Evolutionary conservation across 495 filamentous ascomycete genomes (phyloP).

Genomic region (Aspergillus biplanus): DNA sequence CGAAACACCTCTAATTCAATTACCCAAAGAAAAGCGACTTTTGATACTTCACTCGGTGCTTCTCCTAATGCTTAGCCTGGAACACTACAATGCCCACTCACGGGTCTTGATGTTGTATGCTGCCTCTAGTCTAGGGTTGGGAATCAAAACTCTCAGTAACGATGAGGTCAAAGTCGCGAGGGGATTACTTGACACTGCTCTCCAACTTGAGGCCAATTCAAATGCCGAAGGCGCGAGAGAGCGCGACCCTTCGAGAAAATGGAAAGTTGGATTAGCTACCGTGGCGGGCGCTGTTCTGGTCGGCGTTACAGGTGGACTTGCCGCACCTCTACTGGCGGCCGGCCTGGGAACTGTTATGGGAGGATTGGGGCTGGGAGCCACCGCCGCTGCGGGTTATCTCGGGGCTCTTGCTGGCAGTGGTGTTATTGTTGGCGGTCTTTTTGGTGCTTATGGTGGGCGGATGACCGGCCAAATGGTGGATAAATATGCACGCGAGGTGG

Average conservation of each 20-base stretch:
- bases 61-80: slow-evolving; percentile 75
- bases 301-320: slow-evolving; percentile 78
- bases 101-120: slow-evolving; percentile 73
- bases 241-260: slow-evolving; percentile 64
- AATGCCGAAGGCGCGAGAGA: slow-evolving; percentile 71
- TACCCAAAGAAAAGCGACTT: slow-evolving; percentile 45
- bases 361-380: slow-evolving; percentile 76
- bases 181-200: slow-evolving; percentile 71
- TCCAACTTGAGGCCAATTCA: slow-evolving; percentile 69
- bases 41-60: slow-evolving; percentile 66
- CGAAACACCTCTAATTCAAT: slow-evolving; percentile 44
- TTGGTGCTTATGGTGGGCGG: slow-evolving; percentile 85
- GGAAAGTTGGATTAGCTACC: slow-evolving; percentile 83
- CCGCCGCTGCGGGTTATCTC: slow-evolving; percentile 77
- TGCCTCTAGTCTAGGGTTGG: slow-evolving; percentile 67
- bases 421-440: slow-evolving; percentile 78
- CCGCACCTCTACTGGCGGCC: slow-evolving; percentile 79
- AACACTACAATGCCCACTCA: slow-evolving; percentile 77
- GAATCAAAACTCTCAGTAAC: slow-evolving; percentile 63
- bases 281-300: slow-evolving; percentile 78
- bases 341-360: slow-evolving; percentile 83
- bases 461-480: slow-evolving; percentile 90
- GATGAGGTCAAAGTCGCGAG: slow-evolving; percentile 77
- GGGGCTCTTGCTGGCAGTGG: slow-evolving; percentile 77
- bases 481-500: slow-evolving; percentile 80